phyloP scores from a whole-genome alignment of 805 yeast genomes.

The Wickerhamiella brachini region DNA sequence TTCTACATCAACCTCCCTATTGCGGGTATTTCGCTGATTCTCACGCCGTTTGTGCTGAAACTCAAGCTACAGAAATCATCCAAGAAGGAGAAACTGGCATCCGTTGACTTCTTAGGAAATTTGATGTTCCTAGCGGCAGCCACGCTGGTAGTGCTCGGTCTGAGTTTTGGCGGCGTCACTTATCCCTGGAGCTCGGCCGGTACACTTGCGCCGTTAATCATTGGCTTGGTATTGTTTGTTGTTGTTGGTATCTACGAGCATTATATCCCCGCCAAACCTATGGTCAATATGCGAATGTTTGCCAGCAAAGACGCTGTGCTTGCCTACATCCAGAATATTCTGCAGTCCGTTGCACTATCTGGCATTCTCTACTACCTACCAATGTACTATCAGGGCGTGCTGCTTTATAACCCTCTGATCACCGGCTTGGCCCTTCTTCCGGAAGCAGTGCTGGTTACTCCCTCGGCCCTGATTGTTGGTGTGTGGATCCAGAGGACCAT shows the following conservation, averaged over 20 bases:
- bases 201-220: constrained; percentile 34
- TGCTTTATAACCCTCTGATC: constrained; percentile 29
- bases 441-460: constrained; percentile 28
- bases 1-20: constrained; percentile 57
- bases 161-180: constrained; percentile 42
- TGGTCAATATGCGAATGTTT: constrained; percentile 32
- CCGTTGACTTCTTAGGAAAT: constrained; percentile 39
- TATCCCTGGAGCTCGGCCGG: constrained; percentile 44
- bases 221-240: constrained; percentile 28
- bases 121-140: constrained; percentile 30
- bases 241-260: constrained; percentile 24
- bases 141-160: constrained; percentile 34
- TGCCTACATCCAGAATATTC: constrained; percentile 27
- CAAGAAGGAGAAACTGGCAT: constrained; percentile 24
- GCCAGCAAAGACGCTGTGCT: constrained; percentile 26
- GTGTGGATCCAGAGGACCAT: constrained; percentile 27
- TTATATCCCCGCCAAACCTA: constrained; percentile 31
- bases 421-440: constrained; percentile 37
- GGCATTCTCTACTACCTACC: constrained; percentile 25
- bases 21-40: constrained; percentile 37
- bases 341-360: constrained; percentile 29
- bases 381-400: constrained; percentile 39
- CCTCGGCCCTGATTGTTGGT: constrained; percentile 29
- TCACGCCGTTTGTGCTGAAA: constrained; percentile 30
- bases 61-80: background rate